phyloP scores from a whole-genome alignment of 352 stramenopile genomes.

The Phytophthora litchii region DNA sequence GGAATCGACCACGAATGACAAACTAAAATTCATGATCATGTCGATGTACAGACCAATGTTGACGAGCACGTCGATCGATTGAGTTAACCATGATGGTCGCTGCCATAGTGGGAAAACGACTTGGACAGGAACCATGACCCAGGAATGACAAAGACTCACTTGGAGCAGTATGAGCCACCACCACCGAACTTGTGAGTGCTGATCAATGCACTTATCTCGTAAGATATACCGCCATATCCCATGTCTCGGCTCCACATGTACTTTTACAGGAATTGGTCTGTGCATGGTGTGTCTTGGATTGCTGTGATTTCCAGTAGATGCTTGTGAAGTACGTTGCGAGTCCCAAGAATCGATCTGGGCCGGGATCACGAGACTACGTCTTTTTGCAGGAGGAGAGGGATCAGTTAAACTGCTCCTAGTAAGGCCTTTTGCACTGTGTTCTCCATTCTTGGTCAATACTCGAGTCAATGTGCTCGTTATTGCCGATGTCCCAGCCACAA shows the following conservation, averaged over 20 bases:
- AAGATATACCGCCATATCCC: constrained; percentile 11
- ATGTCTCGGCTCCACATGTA: constrained; percentile 6
- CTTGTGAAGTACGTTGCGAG: constrained; percentile 7
- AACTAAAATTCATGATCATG: constrained; percentile 63
- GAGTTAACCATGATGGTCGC: constrained; percentile 36
- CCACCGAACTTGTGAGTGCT: constrained; percentile 47
- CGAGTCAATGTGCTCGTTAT: constrained; percentile 25
- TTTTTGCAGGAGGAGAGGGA: background rate
- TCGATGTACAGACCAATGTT: constrained; percentile 43
- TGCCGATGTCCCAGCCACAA: constrained; percentile 27
- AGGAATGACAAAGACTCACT: constrained; percentile 46
- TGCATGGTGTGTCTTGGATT: constrained; percentile 2
- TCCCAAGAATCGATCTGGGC: constrained; percentile 13
- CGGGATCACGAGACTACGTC: constrained; percentile 24
- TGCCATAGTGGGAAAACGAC: constrained; percentile 57
- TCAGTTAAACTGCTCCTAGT: constrained; percentile 14
- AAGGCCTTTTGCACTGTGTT: constrained; percentile 5
- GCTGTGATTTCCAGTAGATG: constrained; percentile 10
- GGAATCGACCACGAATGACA: constrained; percentile 53
- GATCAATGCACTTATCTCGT: constrained; percentile 45
- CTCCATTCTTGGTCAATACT: constrained; percentile 22
- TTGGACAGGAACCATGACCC: constrained; percentile 56
- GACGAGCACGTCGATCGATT: constrained; percentile 35
- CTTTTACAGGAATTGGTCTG: background rate
- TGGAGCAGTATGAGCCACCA: constrained; percentile 57